Percentiles rank a stretch among this genome's conserved stretches.
These are phyloP conservation scores for Afroboletus lepidellus DNA, from an alignment of 1,284 basidiomycete genomes.

Conservation along the genomic window DNA sequence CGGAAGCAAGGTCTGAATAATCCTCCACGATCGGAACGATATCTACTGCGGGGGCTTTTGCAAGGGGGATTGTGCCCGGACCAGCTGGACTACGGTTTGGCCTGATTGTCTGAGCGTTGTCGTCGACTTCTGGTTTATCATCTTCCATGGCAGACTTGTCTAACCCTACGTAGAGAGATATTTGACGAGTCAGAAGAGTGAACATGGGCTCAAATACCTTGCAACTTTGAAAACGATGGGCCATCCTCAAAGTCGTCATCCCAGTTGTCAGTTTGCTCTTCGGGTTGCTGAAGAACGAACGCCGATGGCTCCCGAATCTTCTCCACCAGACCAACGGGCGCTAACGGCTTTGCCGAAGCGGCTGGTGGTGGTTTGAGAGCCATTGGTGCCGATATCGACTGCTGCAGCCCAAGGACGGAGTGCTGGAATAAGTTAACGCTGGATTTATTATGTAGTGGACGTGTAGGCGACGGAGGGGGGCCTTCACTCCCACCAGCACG, in stretches of 20 bases:
- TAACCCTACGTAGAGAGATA: constrained; percentile 43
- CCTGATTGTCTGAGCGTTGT: constrained; percentile 75
- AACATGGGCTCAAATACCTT: constrained; percentile 46
- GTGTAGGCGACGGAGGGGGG: constrained; percentile 43
- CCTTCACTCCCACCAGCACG: constrained; percentile 36
- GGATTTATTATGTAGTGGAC: constrained; percentile 32
- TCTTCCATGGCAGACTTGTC: constrained; percentile 62
- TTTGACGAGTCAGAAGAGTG: background rate
- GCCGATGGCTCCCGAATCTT: constrained; percentile 56
- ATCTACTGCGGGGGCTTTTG: constrained; percentile 56
- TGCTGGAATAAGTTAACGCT: constrained; percentile 31
- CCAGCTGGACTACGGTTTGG: constrained; percentile 65
- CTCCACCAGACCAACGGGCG: constrained; percentile 44
- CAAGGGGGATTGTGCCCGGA: constrained; percentile 49
- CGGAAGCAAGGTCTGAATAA: constrained; percentile 81
- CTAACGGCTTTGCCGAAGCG: constrained; percentile 24
- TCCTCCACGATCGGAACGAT: constrained; percentile 79
- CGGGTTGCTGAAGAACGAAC: constrained; percentile 63
- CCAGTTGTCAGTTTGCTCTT: constrained; percentile 92
- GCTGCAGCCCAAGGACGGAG: constrained; percentile 33
- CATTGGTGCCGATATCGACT: constrained; percentile 31
- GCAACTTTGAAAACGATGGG: constrained; percentile 82
- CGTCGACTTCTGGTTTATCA: constrained; percentile 62
- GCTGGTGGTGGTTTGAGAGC: constrained; percentile 27
- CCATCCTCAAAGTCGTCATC: constrained; percentile 97